Conservation (phyloP, 208 protist genomes). For the Leishmania gerbilli region DNA sequence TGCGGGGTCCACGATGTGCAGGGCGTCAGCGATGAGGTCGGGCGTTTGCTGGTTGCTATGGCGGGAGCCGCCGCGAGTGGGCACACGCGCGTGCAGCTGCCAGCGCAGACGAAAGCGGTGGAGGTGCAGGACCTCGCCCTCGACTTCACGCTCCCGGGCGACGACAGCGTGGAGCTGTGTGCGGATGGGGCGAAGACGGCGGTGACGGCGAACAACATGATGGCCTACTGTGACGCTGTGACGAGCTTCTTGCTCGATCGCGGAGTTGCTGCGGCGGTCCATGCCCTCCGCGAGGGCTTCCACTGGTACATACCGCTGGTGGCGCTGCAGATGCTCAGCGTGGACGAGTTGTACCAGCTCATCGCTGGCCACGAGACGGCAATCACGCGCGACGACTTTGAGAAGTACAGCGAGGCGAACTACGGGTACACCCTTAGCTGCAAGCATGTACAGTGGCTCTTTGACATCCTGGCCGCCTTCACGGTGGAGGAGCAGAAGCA, state of each 20-base stretch:
- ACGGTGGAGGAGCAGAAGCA: slow-evolving; percentile 63
- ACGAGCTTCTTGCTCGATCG: slow-evolving; percentile 52
- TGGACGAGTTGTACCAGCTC: slow-evolving; percentile 69
- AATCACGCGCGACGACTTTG: slow-evolving; percentile 72
- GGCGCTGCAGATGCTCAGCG: slow-evolving; percentile 60
- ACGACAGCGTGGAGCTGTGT: slow-evolving; percentile 61
- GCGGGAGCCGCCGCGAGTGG: slow-evolving; percentile 24
- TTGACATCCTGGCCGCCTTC: slow-evolving; percentile 83
- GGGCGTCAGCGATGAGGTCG: slow-evolving; percentile 54
- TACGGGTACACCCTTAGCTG: slow-evolving; percentile 87
- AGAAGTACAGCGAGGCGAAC: slow-evolving; percentile 73
- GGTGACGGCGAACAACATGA: slow-evolving; percentile 62
- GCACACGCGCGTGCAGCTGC: slow-evolving; percentile 26
- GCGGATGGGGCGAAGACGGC: slow-evolving; percentile 32
- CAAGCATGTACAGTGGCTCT: slow-evolving; percentile 83
- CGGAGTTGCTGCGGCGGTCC: slow-evolving; percentile 60
- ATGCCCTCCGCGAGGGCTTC: slow-evolving; percentile 66
- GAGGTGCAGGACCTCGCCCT: slow-evolving; percentile 65
- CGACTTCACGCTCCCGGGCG: slow-evolving; percentile 79
- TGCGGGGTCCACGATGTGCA: slow-evolving; percentile 73
- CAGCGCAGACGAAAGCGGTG: slow-evolving; percentile 32
- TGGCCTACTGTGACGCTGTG: slow-evolving; percentile 78
- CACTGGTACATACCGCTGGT: slow-evolving; percentile 76
- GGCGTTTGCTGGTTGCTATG: slow-evolving; percentile 53
- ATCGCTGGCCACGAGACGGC: slow-evolving; percentile 52